phyloP scores from a whole-genome alignment of 2,329 filamentous ascomycete species.

The Fonsecaea pugnacius region DNA sequence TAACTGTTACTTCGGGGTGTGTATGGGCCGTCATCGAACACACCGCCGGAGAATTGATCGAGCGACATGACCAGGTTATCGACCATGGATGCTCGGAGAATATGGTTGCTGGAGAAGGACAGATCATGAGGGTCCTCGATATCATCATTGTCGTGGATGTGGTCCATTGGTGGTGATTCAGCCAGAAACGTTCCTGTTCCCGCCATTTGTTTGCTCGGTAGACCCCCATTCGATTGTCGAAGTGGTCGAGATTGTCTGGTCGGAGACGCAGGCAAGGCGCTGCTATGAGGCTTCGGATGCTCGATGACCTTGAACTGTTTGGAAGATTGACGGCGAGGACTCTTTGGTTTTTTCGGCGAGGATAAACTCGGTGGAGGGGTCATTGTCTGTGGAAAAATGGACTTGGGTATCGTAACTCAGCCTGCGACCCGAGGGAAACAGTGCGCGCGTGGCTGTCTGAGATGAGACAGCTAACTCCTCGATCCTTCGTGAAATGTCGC shows the following conservation, averaged over 20 bases:
- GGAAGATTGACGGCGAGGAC: conserved; percentile 18
- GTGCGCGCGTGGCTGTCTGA: conserved; percentile 26
- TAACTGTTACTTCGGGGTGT: conserved; percentile 34
- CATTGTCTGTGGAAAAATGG: conserved; percentile 10
- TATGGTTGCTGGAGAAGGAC: conserved; percentile 74
- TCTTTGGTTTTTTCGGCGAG: conserved; percentile 24
- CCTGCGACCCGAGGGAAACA: conserved; percentile 1
- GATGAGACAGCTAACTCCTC: conserved; percentile 32
- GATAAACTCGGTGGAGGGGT: conserved; percentile 6
- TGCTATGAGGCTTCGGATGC: conserved; percentile 11
- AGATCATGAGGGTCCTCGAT: conserved; percentile 78
- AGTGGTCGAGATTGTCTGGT: conserved; percentile 8
- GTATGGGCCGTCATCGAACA: conserved; percentile 33
- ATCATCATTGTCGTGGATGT: conserved; percentile 32
- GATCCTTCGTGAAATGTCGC: conserved; percentile 25
- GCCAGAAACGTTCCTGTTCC: conserved; percentile 27
- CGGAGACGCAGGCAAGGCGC: conserved; percentile 22
- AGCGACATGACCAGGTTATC: conserved; percentile 94
- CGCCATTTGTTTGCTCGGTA: conserved; percentile 21
- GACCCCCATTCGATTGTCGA: conserved; percentile 14
- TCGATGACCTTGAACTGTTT: conserved; percentile 9
- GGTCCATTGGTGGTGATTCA: conserved; percentile 25
- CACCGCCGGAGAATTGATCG: conserved; percentile 71
- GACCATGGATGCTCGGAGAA: conserved; percentile 86
- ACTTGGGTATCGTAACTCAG: not conserved